These are phyloP conservation scores for Millerozyma miso DNA, from an alignment of 805 yeast genomes.

Conservation along the genomic window DNA sequence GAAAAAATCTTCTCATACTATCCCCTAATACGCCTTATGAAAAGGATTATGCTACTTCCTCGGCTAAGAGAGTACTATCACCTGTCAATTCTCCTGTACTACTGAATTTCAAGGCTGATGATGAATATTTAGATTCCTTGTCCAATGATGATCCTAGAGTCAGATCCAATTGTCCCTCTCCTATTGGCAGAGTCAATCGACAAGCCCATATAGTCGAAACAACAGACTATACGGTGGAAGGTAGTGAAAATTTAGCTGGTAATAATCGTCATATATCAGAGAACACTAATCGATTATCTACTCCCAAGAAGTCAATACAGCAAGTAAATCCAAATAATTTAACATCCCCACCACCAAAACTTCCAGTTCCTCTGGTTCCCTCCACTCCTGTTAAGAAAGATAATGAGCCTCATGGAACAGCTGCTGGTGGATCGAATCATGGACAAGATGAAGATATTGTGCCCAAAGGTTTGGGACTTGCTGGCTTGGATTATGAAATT, in stretches of 20 bases:
- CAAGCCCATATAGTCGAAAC: slow-evolving; percentile 44
- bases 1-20: slow-evolving; percentile 32
- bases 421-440: slow-evolving; percentile 1
- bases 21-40: slow-evolving; percentile 38
- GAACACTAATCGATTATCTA: slow-evolving; percentile 9
- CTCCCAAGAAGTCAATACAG: slow-evolving; percentile 14
- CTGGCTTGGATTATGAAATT: slow-evolving; percentile 26
- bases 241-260: not conserved
- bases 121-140: slow-evolving; percentile 4
- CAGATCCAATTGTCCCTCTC: slow-evolving; percentile 33
- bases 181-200: slow-evolving; percentile 39
- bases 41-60: slow-evolving; percentile 25
- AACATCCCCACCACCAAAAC: slow-evolving; percentile 38
- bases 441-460: slow-evolving; percentile 13
- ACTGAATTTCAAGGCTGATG: not conserved
- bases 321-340: slow-evolving; percentile 5
- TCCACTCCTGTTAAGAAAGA: slow-evolving; percentile 20
- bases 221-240: slow-evolving; percentile 15
- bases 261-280: slow-evolving; percentile 8
- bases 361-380: slow-evolving; percentile 16
- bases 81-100: slow-evolving; percentile 5
- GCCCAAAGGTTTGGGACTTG: slow-evolving; percentile 37
- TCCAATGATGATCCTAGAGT: slow-evolving; percentile 16
- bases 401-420: slow-evolving; percentile 7
- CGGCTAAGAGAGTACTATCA: slow-evolving; percentile 2